These are phyloP conservation scores for Knufia petricola DNA, from an alignment of 2,329 filamentous ascomycete species.

Conservation along the genomic window DNA sequence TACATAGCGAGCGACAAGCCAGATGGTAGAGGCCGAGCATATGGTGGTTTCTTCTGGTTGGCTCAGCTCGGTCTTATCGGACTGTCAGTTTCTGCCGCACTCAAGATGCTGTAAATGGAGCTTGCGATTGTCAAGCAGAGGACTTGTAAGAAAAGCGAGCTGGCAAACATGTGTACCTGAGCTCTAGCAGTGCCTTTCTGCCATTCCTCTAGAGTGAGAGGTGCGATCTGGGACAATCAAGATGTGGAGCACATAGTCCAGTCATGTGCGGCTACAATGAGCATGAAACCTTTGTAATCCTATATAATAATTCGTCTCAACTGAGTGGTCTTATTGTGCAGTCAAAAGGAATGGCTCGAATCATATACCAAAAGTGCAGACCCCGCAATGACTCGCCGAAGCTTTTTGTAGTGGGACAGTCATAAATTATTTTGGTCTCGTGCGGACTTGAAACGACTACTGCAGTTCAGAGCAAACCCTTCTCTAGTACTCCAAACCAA, in stretches of 20 bases:
- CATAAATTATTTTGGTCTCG: background rate
- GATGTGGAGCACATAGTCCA: too few relatives aligned
- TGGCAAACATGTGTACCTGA: too few relatives aligned
- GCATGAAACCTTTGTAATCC: too few relatives aligned
- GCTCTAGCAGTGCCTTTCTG: too few relatives aligned
- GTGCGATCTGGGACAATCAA: too few relatives aligned
- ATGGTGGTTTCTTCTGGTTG: constrained; percentile 32
- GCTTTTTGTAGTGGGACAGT: background rate
- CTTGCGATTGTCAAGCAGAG: background rate
- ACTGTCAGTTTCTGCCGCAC: constrained; percentile 11
- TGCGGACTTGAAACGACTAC: background rate
- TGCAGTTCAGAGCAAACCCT: background rate
- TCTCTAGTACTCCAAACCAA: too few relatives aligned
- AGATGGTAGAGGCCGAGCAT: constrained; percentile 29
- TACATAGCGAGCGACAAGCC: constrained; percentile 28
- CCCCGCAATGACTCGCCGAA: background rate
- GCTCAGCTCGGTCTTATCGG: constrained; percentile 32
- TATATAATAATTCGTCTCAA: too few relatives aligned
- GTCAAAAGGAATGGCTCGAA: background rate
- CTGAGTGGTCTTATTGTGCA: too few relatives aligned
- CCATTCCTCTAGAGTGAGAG: too few relatives aligned
- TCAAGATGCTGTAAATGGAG: constrained; percentile 31
- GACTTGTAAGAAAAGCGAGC: background rate
- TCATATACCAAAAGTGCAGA: constrained; percentile 1
- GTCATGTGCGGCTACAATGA: too few relatives aligned